These are phyloP conservation scores for Lagenidium giganteum DNA, from an alignment of 352 stramenopile species.

Conservation along the genomic window DNA sequence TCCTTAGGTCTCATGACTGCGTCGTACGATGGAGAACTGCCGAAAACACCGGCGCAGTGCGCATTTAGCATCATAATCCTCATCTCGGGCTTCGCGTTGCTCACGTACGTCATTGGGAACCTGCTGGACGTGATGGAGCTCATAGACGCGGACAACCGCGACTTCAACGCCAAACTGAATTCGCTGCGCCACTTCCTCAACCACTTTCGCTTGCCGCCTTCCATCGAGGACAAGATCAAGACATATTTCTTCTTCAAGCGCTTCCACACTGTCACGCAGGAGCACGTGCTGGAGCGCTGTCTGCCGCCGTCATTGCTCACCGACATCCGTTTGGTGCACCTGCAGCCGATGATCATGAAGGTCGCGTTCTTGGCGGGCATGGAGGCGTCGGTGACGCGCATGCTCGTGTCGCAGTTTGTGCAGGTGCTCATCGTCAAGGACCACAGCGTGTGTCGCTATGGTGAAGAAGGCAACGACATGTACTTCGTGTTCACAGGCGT, in stretches of 20 bases:
- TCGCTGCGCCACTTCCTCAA: conserved; percentile 34
- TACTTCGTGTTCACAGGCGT: conserved; percentile 51
- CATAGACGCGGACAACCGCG: conserved; percentile 38
- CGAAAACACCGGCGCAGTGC: conserved; percentile 27
- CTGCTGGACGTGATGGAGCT: conserved; percentile 45
- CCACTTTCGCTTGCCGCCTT: conserved; percentile 31
- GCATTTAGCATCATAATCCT: conserved; percentile 34
- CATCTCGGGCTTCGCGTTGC: conserved; percentile 39
- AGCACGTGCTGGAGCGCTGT: conserved; percentile 32
- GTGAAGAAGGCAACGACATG: conserved; percentile 52
- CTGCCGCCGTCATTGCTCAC: conserved; percentile 46
- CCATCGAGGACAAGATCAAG: conserved; percentile 28
- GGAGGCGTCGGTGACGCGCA: conserved; percentile 34
- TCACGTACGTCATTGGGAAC: conserved; percentile 47
- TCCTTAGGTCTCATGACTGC: conserved; percentile 37
- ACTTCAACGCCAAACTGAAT: conserved; percentile 45
- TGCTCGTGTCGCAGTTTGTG: conserved; percentile 47
- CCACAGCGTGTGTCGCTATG: conserved; percentile 38
- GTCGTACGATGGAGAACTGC: conserved; percentile 33
- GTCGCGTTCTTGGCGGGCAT: conserved; percentile 45
- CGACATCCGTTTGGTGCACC: conserved; percentile 41
- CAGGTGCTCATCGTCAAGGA: conserved; percentile 42
- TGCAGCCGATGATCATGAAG: conserved; percentile 49
- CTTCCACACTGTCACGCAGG: conserved; percentile 52
- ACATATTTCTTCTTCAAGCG: conserved; percentile 52